Base-by-base conservation (phyloP, 2,329 filamentous ascomycete genomes). In the Pseudonectria foliicola region DNA sequence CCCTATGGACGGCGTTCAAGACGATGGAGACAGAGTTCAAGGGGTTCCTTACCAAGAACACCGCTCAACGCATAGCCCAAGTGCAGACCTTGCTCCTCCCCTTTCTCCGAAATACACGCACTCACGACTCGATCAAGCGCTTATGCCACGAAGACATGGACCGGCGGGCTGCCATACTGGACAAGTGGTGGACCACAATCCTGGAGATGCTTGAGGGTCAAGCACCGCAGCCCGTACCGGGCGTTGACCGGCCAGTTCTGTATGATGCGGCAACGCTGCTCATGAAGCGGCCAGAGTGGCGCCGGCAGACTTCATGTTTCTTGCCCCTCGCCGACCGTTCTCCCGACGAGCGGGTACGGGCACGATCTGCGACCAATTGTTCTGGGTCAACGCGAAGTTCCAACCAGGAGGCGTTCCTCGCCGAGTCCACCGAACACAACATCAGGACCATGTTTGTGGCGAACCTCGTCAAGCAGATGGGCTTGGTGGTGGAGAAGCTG, bases 271-370 rank as follows among this genome's bases (percentile, higher is more conserved):
- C 85, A 14, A 79, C 82, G 31, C 76, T 82, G 34, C 78, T 95
- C 54, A 94, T 95, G 88, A 82, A 83, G 60, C 76, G 89, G 30
- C 79, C 82, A 0, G 89, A 95, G 62, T 95, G 89, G 89, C 78
- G 85, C 42, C 70, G 82, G 34, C 73, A 80, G 16, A 83, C 82
- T 1, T 78, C 78, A 4, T 75, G 72, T 13, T 81, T 84, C 52
- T 73, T 77, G 38, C 75, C 82, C 0, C 59, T 85, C 18, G 64
- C 61, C 10, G 73, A 80, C 27, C 75, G 77, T 30, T 67, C 63
- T 23, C 64, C 66, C 3, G 58, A 55, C 25, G 71, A 74, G 42
- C 59, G 59, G 13, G 59, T 65, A 13, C 66, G 60, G 25, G 58
- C 59, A 45, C 67, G 63, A 28, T 68, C 67, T 11, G 61, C 61